Evolutionary conservation across 2,329 filamentous ascomycete genomes (phyloP).

Genomic region (Fusarium liriodendri): DNA sequence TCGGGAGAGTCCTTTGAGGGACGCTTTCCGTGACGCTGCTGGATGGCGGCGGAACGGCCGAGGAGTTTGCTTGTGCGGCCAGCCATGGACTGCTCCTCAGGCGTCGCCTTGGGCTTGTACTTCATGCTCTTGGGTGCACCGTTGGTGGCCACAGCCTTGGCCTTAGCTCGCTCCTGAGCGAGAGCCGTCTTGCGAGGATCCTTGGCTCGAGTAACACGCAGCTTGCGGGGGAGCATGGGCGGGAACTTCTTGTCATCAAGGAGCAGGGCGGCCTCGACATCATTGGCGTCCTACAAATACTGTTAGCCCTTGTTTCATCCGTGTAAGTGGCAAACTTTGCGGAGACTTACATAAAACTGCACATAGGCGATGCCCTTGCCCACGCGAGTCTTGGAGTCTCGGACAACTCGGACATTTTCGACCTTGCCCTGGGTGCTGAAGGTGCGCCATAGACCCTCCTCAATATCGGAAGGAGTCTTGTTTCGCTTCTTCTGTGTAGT

Average conservation of each 20-base stretch:
- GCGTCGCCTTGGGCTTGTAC: constrained; percentile 77
- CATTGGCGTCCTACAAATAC: constrained; percentile 75
- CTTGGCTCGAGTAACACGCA: constrained; percentile 90
- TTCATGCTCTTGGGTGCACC: constrained; percentile 56
- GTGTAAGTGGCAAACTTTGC: background rate
- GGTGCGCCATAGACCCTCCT: constrained; percentile 91
- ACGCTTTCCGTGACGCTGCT: constrained; percentile 52
- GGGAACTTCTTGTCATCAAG: constrained; percentile 93
- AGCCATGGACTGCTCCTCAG: constrained; percentile 75
- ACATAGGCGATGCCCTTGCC: constrained; percentile 98
- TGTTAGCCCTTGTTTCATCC: constrained; percentile 9
- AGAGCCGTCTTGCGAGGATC: constrained; percentile 71
- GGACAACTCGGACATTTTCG: constrained; percentile 91
- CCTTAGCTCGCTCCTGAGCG: constrained; percentile 52
- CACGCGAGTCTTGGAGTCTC: constrained; percentile 89
- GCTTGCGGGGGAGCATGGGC: constrained; percentile 87
- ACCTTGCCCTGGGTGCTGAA: constrained; percentile 82
- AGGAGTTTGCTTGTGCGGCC: constrained; percentile 82
- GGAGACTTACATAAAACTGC: constrained; percentile 78
- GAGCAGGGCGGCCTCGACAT: constrained; percentile 90
- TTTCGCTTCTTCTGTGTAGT: constrained; percentile 78
- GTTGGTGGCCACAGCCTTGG: constrained; percentile 51
- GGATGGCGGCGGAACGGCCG: constrained; percentile 72
- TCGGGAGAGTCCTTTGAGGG: constrained; percentile 35
- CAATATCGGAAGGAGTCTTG: constrained; percentile 83